Conservation (phyloP, 441 rosid species). For the Euphorbia neoarborescens region DNA sequence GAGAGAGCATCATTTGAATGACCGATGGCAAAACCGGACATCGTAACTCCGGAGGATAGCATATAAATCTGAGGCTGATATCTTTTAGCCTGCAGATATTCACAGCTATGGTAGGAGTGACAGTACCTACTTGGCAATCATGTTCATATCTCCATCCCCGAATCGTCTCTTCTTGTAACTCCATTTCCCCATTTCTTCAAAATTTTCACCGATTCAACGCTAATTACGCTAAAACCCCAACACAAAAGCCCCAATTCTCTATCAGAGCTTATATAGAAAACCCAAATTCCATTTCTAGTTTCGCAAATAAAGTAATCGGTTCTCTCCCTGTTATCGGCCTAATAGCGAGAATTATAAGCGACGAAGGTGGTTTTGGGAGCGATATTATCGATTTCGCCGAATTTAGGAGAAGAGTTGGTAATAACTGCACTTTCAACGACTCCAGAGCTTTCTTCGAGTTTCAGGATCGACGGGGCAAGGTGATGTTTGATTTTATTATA, state of each 20-base stretch:
- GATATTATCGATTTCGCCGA: constrained; percentile 87
- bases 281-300: constrained; percentile 57
- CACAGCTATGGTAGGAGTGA: constrained; percentile 47
- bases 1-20: background rate
- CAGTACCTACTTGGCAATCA: constrained; percentile 22
- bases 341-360: constrained; percentile 66
- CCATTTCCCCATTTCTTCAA: constrained; percentile 35
- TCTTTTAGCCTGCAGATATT: background rate
- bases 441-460: constrained; percentile 89
- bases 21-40: background rate
- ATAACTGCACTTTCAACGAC: constrained; percentile 55
- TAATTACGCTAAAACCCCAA: constrained; percentile 19
- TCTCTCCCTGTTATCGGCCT: constrained; percentile 87
- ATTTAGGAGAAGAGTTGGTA: constrained; percentile 84
- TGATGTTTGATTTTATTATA: constrained; percentile 22
- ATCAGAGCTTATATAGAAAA: constrained; percentile 70
- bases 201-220: constrained; percentile 27
- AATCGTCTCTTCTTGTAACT: constrained; percentile 10
- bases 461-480: constrained; percentile 72
- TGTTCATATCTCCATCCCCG: constrained; percentile 6
- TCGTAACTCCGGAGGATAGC: constrained; percentile 15
- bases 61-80: constrained; percentile 43
- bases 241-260: constrained; percentile 27
- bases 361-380: constrained; percentile 85
- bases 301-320: constrained; percentile 69